phyloP scores from a whole-genome alignment of 371 early-diverging fungal species.

The Apophysomyces ossiformis region DNA sequence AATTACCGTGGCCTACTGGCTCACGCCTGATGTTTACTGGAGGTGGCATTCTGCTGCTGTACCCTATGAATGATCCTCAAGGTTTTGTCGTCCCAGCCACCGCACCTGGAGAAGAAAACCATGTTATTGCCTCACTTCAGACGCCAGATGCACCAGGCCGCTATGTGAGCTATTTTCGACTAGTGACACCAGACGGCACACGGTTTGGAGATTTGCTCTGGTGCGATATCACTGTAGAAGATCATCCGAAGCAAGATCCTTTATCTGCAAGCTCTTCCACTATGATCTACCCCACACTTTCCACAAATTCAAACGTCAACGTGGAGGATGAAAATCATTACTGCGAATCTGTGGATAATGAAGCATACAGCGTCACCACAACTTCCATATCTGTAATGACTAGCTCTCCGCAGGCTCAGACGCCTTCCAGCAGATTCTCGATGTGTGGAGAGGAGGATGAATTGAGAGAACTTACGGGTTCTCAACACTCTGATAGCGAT shows the following conservation, averaged over 20 bases:
- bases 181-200: conserved; percentile 60
- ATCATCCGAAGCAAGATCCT: conserved; percentile 15
- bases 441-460: neutral
- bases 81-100: conserved; percentile 52
- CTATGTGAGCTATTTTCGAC: conserved; percentile 67
- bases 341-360: neutral
- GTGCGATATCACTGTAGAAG: conserved; percentile 66
- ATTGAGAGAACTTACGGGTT: neutral
- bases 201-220: conserved; percentile 71
- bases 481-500: neutral
- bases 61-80: conserved; percentile 21
- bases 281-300: conserved; percentile 26
- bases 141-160: conserved; percentile 67
- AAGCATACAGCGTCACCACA: neutral
- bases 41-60: conserved; percentile 38
- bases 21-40: conserved; percentile 59
- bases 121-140: conserved; percentile 64
- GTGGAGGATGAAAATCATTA: neutral
- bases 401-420: neutral
- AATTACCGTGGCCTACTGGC: conserved; percentile 64
- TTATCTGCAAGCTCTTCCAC: neutral
- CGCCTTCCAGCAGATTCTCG: neutral
- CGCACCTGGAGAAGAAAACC: conserved; percentile 54
- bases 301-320: conserved; percentile 1
- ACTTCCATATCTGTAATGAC: neutral